phyloP scores from a whole-genome alignment of 257 asterid species.

The Solanum sejunctum region DNA sequence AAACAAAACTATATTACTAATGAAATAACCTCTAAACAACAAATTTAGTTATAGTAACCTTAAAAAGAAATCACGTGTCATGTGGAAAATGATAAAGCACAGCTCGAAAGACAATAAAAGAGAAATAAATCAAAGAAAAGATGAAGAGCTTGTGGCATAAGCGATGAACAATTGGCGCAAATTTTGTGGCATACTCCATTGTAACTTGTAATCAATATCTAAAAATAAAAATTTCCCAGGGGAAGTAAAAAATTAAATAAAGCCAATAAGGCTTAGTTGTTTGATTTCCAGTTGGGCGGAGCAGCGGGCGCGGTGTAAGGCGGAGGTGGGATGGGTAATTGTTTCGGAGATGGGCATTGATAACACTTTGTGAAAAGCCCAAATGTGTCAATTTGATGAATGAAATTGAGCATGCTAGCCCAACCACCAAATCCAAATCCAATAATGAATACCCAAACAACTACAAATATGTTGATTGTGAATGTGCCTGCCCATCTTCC shows the following conservation, averaged over 20 bases:
- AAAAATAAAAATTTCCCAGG: background rate
- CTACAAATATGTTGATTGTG: constrained; percentile 22
- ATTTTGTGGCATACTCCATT: background rate
- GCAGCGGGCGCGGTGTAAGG: constrained; percentile 19
- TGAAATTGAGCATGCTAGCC: constrained; percentile 30
- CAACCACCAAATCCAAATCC: constrained; percentile 45
- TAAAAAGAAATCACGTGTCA: background rate
- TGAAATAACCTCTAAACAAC: background rate
- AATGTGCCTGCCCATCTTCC: constrained; percentile 29
- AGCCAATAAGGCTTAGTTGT: background rate
- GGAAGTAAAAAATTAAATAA: background rate
- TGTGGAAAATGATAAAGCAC: background rate
- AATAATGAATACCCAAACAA: constrained; percentile 30
- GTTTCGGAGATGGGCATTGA: constrained; percentile 28
- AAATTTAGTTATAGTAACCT: background rate
- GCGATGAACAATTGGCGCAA: background rate
- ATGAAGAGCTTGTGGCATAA: too few species aligned
- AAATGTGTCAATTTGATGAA: constrained; percentile 42
- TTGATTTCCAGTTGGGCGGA: background rate
- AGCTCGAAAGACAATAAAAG: background rate
- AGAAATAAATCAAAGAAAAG: too few species aligned
- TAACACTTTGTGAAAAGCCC: constrained; percentile 42
- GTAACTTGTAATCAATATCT: background rate
- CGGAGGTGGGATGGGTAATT: constrained; percentile 6
- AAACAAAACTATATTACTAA: background rate